These are phyloP conservation scores for Phytopythium sindhum DNA, from an alignment of 352 stramenopile species.

Conservation along the genomic window DNA sequence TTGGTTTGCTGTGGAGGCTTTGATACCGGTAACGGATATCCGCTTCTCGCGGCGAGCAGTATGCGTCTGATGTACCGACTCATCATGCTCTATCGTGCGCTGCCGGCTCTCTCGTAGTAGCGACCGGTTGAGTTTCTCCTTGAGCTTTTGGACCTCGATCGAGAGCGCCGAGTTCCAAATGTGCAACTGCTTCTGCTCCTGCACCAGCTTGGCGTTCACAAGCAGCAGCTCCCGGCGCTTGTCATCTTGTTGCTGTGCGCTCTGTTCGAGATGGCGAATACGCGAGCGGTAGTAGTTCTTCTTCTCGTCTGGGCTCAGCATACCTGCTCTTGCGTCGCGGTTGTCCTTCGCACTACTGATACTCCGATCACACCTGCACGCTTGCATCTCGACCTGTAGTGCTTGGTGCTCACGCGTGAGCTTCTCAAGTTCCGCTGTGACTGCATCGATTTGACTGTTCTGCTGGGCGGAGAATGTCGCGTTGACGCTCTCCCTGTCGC, in stretches of 20 bases:
- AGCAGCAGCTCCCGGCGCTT: slow-evolving; percentile 65
- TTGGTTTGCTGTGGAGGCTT: neutral
- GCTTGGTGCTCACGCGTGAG: slow-evolving; percentile 40
- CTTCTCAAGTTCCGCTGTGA: slow-evolving; percentile 43
- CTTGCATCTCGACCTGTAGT: slow-evolving; percentile 18
- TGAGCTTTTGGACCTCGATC: slow-evolving; percentile 30
- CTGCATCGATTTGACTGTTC: slow-evolving; percentile 33
- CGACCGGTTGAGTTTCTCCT: slow-evolving; percentile 53
- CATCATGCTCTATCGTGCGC: slow-evolving; percentile 28
- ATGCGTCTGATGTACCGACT: slow-evolving; percentile 4
- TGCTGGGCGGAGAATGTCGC: slow-evolving; percentile 33
- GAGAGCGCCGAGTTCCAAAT: slow-evolving; percentile 24
- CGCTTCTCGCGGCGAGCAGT: slow-evolving; percentile 3
- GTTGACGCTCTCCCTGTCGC: slow-evolving; percentile 23
- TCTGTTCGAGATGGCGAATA: slow-evolving; percentile 49
- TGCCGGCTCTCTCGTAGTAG: slow-evolving; percentile 47
- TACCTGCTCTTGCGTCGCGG: neutral
- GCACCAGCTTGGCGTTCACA: slow-evolving; percentile 62
- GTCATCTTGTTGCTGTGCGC: slow-evolving; percentile 35
- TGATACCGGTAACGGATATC: neutral
- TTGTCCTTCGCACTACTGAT: neutral
- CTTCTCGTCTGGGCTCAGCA: slow-evolving; percentile 15
- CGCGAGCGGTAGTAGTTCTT: slow-evolving; percentile 40
- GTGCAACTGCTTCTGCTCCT: slow-evolving; percentile 58
- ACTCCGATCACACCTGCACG: slow-evolving; percentile 16